Evolutionary conservation across 176 grass and related monocot species (phyloP).

Genomic region (Cymbopogon citratus): DNA sequence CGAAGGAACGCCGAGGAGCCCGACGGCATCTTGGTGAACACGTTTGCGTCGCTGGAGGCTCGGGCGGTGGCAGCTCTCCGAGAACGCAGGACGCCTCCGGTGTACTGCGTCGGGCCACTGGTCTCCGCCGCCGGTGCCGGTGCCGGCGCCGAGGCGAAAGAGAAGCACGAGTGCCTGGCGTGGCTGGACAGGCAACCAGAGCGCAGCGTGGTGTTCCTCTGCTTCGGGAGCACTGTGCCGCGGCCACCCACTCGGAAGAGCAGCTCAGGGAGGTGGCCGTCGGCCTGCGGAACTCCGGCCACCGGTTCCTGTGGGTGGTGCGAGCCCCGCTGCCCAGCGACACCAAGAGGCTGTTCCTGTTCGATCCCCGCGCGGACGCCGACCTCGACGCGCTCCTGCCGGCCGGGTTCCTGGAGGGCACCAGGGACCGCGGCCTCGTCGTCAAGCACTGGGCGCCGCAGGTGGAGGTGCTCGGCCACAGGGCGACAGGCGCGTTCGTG

Average conservation of each 20-base stretch:
- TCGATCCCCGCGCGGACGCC: neutral
- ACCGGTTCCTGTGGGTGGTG: slow-evolving; percentile 47
- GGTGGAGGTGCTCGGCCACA: slow-evolving; percentile 30
- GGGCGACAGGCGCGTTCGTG: slow-evolving; percentile 43
- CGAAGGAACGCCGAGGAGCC: neutral
- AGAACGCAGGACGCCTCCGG: neutral
- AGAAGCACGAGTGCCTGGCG: slow-evolving; percentile 37
- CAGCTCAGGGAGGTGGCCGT: slow-evolving; percentile 39
- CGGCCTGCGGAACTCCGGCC: slow-evolving; percentile 33
- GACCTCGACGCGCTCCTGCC: slow-evolving; percentile 17
- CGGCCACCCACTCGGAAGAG: neutral
- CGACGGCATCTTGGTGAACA: slow-evolving; percentile 14
- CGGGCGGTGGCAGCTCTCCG: neutral
- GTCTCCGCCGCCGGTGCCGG: neutral
- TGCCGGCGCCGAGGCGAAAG: neutral
- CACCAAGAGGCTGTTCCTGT: neutral
- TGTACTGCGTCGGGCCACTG: slow-evolving; percentile 11
- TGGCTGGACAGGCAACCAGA: slow-evolving; percentile 51
- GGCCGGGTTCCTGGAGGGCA: slow-evolving; percentile 36
- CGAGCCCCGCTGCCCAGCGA: slow-evolving; percentile 6
- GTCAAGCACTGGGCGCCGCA: slow-evolving; percentile 54
- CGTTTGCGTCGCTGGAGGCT: neutral
- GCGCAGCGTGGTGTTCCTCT: slow-evolving; percentile 53
- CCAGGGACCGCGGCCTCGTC: slow-evolving; percentile 15
- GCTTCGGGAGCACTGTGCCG: slow-evolving; percentile 49